Evolutionary conservation across 2,329 filamentous ascomycete genomes (phyloP).

Genomic region (Colletotrichum sp.): DNA sequence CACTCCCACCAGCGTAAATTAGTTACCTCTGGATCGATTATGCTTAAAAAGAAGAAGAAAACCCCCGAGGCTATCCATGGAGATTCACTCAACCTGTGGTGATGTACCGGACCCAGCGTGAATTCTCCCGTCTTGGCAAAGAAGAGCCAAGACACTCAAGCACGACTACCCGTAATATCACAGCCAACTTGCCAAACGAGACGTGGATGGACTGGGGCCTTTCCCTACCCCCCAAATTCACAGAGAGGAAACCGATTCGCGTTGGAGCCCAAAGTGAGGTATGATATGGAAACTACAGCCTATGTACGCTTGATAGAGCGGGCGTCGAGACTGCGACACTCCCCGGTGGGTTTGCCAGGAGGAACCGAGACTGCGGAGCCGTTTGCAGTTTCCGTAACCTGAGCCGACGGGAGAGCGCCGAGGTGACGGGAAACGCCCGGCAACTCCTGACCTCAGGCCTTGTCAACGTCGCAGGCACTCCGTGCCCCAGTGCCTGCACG

Average conservation of each 20-base stretch:
- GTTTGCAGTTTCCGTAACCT: conserved; percentile 7
- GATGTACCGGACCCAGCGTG: neutral
- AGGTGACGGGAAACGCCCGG: neutral
- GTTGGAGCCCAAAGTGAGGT: neutral
- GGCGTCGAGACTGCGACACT: neutral
- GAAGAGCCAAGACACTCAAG: neutral
- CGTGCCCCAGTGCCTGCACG: neutral
- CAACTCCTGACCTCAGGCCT: neutral
- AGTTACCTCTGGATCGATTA: neutral
- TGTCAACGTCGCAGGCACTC: conserved; percentile 3
- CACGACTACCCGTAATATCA: neutral
- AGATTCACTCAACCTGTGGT: neutral
- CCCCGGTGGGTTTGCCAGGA: neutral
- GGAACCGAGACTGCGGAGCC: neutral
- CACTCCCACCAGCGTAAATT: neutral
- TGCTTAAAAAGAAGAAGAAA: neutral
- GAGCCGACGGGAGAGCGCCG: neutral
- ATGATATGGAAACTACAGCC: neutral
- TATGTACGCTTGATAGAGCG: neutral
- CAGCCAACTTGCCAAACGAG: neutral
- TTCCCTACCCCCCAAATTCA: neutral
- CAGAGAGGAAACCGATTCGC: neutral
- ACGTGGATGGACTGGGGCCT: neutral
- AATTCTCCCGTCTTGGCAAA: neutral
- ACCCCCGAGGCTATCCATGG: neutral